Base-by-base conservation (phyloP, 495 filamentous ascomycete genomes). In the Annulohypoxylon maeteangense region DNA sequence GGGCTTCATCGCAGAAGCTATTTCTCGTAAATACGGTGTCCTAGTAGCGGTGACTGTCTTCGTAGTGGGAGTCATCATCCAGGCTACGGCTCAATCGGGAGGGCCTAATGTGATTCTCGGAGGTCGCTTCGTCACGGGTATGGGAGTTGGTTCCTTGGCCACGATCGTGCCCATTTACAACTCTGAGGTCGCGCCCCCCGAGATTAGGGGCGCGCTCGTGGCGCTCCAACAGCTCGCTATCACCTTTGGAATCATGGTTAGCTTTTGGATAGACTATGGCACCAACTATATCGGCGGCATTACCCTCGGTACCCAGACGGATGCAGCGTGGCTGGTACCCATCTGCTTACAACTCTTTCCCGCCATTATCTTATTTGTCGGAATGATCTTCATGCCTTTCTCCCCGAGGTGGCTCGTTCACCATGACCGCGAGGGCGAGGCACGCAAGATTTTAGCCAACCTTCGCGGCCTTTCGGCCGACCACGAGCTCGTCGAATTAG, bases 201-300 rank as follows among this genome's bases (percentile, higher is more conserved):
- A 87, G 65, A 84, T 88, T 20, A 82, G 84, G 22, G 93, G 92
- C 44, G 89, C 90, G 6, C 82, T 96, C 2, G 91, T 94, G 7
- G 91, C 90, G 6, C 81, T 92, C 0, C 91, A 96, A 77, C 92
- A 95, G 80, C 82, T 94, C 68, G 92, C 92, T 18, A 92, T 95
- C 69, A 92, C 89, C 32, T 88, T 93, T 56, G 93, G 93, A 25
- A 95, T 97, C 78, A 87, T 95, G 83, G 79, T 94, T 67, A 88
- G 86, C 67, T 95, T 93, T 82, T 96, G 93, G 92, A 92, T 93
- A 70, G 88, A 93, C 78, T 93, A 92, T 70, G 87, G 87, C 12
- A 89, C 85, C 67, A 91, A 93, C 77, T 93, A 87, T 78, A 94
- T 93, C 53, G 93, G 93, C n/a, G 90, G 91, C 5, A 90, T 87